phyloP scores from a whole-genome alignment of 306 rosid species.

The Vigna reflexopilosa region DNA sequence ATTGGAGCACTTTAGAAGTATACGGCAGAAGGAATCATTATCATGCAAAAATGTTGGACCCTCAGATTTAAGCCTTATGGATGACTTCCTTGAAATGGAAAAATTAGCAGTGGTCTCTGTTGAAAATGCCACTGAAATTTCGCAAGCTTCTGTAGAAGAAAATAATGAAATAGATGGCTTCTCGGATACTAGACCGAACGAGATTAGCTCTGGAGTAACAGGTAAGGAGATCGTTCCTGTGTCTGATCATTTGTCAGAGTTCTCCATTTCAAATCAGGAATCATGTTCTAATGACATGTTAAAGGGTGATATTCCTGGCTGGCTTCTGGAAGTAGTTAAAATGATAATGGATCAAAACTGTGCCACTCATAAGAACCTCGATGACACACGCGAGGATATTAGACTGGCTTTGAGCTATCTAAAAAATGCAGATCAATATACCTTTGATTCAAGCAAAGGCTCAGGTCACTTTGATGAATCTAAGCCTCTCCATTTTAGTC shows the following conservation, averaged over 20 bases:
- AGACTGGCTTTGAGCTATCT: constrained; percentile 54
- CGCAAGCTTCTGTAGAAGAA: constrained; percentile 52
- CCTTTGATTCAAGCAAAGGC: constrained; percentile 42
- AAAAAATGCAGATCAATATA: constrained; percentile 40
- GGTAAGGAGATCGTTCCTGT: constrained; percentile 52
- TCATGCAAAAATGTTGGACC: constrained; percentile 60
- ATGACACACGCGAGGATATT: constrained; percentile 57
- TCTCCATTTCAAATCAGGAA: constrained; percentile 54
- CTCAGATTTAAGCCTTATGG: constrained; percentile 80
- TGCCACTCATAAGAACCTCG: constrained; percentile 52
- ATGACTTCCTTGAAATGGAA: constrained; percentile 94
- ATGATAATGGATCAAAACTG: constrained; percentile 59
- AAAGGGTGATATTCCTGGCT: constrained; percentile 54
- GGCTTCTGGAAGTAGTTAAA: constrained; percentile 62
- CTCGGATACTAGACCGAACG: constrained; percentile 48
- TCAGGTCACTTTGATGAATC: constrained; percentile 44
- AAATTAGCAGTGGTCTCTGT: constrained; percentile 77
- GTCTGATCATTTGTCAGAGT: constrained; percentile 46
- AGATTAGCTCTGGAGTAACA: constrained; percentile 45
- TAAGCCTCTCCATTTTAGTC: constrained; percentile 37
- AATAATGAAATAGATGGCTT: constrained; percentile 44
- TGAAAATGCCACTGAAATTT: constrained; percentile 49
- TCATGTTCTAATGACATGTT: constrained; percentile 40
- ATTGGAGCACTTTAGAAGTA: constrained; percentile 66
- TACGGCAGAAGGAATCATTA: constrained; percentile 56